phyloP scores from a whole-genome alignment of 2,329 filamentous ascomycete genomes.

The Fusarium xyrophilum region DNA sequence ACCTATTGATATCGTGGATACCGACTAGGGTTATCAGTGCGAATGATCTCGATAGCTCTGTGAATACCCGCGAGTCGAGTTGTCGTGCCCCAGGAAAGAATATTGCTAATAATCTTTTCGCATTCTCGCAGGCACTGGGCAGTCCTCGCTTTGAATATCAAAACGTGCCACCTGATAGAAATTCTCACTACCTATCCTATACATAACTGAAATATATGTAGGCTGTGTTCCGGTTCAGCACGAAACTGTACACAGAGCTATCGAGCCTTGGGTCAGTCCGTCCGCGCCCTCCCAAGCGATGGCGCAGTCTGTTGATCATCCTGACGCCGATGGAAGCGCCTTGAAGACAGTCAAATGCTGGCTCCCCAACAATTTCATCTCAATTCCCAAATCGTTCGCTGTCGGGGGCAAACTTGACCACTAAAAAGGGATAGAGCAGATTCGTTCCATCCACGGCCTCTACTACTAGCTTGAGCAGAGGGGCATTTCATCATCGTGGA shows the following conservation, averaged over 20 bases:
- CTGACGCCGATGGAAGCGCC: background rate
- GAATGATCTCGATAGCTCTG: background rate
- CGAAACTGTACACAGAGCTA: background rate
- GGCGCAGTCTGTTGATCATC: background rate
- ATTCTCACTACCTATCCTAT: background rate
- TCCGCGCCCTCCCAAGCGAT: background rate
- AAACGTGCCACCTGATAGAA: too few relatives aligned
- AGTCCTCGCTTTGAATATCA: too few relatives aligned
- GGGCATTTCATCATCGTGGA: background rate
- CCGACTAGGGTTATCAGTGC: too few relatives aligned
- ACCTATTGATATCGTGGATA: background rate
- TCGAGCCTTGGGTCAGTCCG: background rate
- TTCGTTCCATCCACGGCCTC: background rate
- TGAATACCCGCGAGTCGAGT: background rate
- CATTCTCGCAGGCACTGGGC: too few relatives aligned
- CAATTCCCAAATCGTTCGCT: too few relatives aligned
- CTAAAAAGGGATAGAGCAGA: background rate
- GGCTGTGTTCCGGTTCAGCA: too few relatives aligned
- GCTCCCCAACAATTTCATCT: background rate
- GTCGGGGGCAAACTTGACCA: background rate
- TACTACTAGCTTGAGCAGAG: background rate
- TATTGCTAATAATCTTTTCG: background rate
- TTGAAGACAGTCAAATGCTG: background rate
- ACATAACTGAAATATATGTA: background rate
- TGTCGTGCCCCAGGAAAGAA: background rate